Base-by-base conservation (phyloP, 495 filamentous ascomycete species). In the Tuber borchii region DNA sequence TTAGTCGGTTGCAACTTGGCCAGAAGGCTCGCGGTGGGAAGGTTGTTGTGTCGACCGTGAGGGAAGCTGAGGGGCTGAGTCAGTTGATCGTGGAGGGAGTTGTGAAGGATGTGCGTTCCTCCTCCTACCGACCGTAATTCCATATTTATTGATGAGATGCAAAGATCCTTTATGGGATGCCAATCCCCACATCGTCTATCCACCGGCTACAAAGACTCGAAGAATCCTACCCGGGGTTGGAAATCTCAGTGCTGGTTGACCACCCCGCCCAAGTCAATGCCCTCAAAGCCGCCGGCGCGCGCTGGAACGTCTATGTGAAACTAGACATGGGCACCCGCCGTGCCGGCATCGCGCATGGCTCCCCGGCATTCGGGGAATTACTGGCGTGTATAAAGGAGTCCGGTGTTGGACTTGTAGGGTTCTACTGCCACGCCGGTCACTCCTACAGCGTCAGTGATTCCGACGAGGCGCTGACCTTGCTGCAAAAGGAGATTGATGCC, bases 381-480 rank as follows among this genome's bases (percentile, higher is more conserved):
- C 77, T 93, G 46, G 82, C 86, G 51, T 86, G 85, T 43, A 82
- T 88, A 2, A 82, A 91, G 0, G 77, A 72, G 22, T 84, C 85
- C 4, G 85, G 86, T 2, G 76, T 82, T 0, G 80, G 87, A 70
- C 83, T 95, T 4, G 83, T 88, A 22, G 93, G 93, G 1, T 81
- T 95, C 26, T 97, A 96, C 83, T 88, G 87, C n/a, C 93, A 96
- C 82, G 90, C 90, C 6, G 92, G 93, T 6, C 88, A 93, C 74
- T 92, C 89, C 44, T 96, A 97, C 83, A 82, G 80, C 31, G 85
- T 83, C 2, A 86, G 83, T 39, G 85, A 85, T 0, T 84, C 87
- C 14, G 80, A 83, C 9, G 86, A 88, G 70, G 90, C 92, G 10
- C 86, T 93, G 83, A 76, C 83, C 0, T 84, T 88, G 70, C 82